phyloP scores from a whole-genome alignment of 2,329 filamentous ascomycete species.

The Penicillium oxalicum region DNA sequence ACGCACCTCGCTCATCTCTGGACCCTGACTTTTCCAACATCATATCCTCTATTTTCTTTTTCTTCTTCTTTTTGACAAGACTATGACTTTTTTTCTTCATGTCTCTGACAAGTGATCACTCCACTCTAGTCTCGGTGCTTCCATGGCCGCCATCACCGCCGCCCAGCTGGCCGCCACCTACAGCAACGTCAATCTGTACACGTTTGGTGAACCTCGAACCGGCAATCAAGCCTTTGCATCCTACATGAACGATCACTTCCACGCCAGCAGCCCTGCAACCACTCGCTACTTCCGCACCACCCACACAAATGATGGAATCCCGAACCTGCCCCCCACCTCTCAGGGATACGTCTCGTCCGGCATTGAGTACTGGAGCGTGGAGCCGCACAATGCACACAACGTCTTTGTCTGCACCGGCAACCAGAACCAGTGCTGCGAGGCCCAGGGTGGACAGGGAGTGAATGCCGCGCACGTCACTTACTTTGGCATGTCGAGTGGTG shows the following conservation, averaged over 20 bases:
- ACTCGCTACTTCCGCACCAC: constrained; percentile 4
- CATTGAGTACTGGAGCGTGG: constrained; percentile 6
- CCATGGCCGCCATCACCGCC: constrained; percentile 5
- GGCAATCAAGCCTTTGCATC: constrained; percentile 5
- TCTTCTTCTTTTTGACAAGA: neutral
- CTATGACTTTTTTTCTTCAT: neutral
- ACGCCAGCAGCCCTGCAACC: neutral
- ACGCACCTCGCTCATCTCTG: neutral
- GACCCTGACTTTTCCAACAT: neutral
- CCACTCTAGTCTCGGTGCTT: constrained; percentile 3
- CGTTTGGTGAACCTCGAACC: constrained; percentile 6
- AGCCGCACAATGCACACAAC: constrained; percentile 2
- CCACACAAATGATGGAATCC: constrained; percentile 6
- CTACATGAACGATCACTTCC: constrained; percentile 3
- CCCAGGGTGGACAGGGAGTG: neutral
- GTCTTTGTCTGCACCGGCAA: constrained; percentile 3
- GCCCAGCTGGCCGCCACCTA: constrained; percentile 6
- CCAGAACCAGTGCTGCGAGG: constrained; percentile 2
- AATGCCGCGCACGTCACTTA: constrained; percentile 1
- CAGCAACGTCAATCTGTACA: neutral
- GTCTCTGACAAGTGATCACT: no score
- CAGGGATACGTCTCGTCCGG: constrained; percentile 4
- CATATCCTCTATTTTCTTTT: neutral
- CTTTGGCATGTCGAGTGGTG: neutral
- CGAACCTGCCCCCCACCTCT: constrained; percentile 4